Conservation (phyloP, 257 asterid genomes). For the Nemophila menziesii region DNA sequence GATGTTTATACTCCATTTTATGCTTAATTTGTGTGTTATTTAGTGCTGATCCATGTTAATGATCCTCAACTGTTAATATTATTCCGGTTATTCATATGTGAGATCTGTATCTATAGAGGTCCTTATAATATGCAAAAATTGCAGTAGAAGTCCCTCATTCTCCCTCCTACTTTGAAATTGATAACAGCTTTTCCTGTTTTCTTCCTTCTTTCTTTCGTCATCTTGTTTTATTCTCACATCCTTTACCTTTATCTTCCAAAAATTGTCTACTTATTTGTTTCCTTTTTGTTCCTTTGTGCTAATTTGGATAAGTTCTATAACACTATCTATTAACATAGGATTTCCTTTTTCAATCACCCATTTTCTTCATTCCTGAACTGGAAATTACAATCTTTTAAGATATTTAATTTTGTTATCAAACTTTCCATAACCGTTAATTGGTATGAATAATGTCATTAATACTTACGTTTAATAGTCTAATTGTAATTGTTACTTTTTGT, state of each 20-base stretch:
- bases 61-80: neutral
- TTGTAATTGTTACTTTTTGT: neutral
- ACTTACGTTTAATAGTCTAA: neutral
- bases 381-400: neutral
- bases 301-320: neutral
- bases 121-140: no score
- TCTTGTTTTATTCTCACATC: no score
- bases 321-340: neutral
- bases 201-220: no score
- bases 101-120: no score
- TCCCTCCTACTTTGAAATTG: no score
- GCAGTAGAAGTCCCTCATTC: no score
- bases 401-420: no score
- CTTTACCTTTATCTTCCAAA: no score
- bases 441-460: no score
- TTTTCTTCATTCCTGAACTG: neutral
- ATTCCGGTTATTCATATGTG: neutral
- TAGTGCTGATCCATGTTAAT: neutral
- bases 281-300: neutral
- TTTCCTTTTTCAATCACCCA: neutral
- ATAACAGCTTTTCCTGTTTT: no score
- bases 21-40: neutral
- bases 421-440: neutral
- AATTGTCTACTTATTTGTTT: neutral
- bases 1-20: neutral